Evolutionary conservation across 2,329 filamentous ascomycete genomes (phyloP).

Genomic region (Aotearoamyces nothofagi): DNA sequence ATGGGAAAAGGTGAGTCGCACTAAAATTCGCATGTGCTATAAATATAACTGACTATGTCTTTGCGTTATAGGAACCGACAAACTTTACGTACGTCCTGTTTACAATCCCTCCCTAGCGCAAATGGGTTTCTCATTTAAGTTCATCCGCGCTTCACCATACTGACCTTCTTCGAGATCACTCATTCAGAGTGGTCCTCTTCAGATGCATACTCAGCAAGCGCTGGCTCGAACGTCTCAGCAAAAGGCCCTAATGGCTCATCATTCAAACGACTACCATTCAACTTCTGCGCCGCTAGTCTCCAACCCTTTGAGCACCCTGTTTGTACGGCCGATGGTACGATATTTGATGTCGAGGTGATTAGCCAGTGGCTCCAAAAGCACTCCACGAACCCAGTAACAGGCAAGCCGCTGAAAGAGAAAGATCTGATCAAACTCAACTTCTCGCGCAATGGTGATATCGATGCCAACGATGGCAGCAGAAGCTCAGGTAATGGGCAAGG

Average conservation of each 20-base stretch:
- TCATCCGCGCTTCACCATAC: neutral
- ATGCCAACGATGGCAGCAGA: constrained; percentile 26
- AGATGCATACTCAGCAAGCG: constrained; percentile 75
- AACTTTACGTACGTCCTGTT: constrained; percentile 28
- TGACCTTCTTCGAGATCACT: constrained; percentile 47
- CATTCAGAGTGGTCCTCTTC: constrained; percentile 95
- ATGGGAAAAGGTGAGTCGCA: constrained; percentile 13
- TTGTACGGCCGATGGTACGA: constrained; percentile 73
- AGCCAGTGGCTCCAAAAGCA: constrained; percentile 89
- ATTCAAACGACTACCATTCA: constrained; percentile 89
- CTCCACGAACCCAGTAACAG: constrained; percentile 80
- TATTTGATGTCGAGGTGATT: constrained; percentile 93
- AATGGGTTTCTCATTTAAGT: neutral
- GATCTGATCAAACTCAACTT: constrained; percentile 89
- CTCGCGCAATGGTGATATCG: constrained; percentile 67
- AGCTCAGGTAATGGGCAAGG: constrained; percentile 43
- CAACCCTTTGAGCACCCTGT: constrained; percentile 93
- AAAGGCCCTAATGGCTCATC: constrained; percentile 39
- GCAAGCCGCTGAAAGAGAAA: constrained; percentile 58
- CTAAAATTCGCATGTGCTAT: neutral
- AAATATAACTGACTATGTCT: neutral
- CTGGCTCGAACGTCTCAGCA: constrained; percentile 51
- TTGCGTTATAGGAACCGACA: constrained; percentile 32
- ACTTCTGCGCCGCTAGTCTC: constrained; percentile 91
- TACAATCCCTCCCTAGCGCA: constrained; percentile 2